phyloP scores from a whole-genome alignment of 73 alveolate genomes.

The Paramecium tetraurelia region DNA sequence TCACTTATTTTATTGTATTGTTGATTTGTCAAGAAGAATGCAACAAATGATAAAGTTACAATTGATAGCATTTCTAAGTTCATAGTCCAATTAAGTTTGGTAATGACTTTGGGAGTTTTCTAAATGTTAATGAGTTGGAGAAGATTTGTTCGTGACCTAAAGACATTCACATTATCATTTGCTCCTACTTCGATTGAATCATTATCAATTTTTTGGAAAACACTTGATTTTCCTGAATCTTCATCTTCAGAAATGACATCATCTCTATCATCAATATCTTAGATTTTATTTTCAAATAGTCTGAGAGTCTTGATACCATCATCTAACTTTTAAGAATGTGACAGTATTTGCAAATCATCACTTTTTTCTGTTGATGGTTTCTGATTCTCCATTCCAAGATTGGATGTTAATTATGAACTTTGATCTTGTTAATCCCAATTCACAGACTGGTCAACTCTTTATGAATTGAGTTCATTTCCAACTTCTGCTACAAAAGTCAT shows the following conservation, averaged over 20 bases:
- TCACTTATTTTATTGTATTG: neutral
- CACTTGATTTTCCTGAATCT: neutral
- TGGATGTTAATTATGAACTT: neutral
- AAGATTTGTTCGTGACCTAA: conserved; percentile 49
- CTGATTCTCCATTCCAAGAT: neutral
- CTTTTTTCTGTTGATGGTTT: conserved; percentile 5
- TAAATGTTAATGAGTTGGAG: neutral
- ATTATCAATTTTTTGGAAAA: neutral
- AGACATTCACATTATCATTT: neutral
- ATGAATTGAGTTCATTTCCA: neutral
- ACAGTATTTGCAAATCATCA: neutral
- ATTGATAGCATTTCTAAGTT: neutral
- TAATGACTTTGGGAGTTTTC: neutral
- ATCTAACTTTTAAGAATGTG: neutral
- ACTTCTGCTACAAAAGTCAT: neutral
- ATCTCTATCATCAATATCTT: conserved; percentile 10
- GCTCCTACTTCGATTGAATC: neutral
- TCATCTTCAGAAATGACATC: conserved; percentile 24
- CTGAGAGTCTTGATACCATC: conserved; percentile 18
- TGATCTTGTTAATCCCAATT: neutral
- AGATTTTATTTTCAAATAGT: conserved; percentile 8
- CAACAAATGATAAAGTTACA: conserved; percentile 30
- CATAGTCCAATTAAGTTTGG: neutral
- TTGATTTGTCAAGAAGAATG: conserved; percentile 19
- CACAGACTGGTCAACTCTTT: neutral